These are phyloP conservation scores for Aegilops umbellulata DNA, from an alignment of 176 grass and related monocot genomes.

Conservation along the genomic window DNA sequence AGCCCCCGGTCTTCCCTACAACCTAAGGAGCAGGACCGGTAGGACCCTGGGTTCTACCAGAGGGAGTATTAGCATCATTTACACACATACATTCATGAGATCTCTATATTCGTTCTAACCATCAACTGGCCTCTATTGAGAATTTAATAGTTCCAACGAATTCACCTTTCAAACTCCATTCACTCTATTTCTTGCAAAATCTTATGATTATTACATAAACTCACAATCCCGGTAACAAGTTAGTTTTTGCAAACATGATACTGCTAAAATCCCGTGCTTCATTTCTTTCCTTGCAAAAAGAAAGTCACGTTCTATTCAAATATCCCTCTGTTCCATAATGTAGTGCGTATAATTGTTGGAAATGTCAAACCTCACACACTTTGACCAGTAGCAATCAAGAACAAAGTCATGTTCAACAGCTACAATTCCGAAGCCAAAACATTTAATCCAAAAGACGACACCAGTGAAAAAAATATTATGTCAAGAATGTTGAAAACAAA, in stretches of 20 bases:
- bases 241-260: not conserved
- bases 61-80: not conserved
- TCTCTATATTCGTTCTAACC: not conserved
- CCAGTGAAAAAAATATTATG: not conserved
- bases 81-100: not conserved
- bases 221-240: not conserved
- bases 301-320: not conserved
- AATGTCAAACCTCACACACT: no score
- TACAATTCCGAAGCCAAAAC: not conserved
- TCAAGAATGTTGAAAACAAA: slow-evolving; percentile 17
- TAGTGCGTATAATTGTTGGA: no score
- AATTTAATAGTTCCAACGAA: not conserved
- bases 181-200: not conserved
- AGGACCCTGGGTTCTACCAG: no score
- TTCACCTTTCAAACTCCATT: not conserved
- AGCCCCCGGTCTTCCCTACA: no score
- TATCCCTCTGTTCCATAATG: not conserved
- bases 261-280: not conserved
- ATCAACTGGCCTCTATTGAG: not conserved
- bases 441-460: not conserved
- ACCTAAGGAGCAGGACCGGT: no score
- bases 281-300: not conserved
- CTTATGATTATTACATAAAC: not conserved
- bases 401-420: not conserved
- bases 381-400: not conserved